phyloP scores from a whole-genome alignment of 768 basidiomycete genomes.

The Boletus vinaceobasis region DNA sequence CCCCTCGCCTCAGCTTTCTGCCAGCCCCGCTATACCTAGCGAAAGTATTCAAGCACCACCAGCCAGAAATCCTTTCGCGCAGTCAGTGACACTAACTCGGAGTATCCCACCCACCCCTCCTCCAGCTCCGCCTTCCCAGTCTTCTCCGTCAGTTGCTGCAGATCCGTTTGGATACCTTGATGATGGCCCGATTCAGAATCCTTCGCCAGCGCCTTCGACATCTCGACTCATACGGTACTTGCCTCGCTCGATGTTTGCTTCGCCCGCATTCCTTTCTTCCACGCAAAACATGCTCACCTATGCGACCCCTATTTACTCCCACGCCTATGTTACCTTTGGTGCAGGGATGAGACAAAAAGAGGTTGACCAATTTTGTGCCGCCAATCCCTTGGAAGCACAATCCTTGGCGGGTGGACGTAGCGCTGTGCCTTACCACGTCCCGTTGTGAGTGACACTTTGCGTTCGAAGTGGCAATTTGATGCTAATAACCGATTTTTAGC shows the following conservation, averaged over 20 bases:
- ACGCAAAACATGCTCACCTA: constrained; percentile 43
- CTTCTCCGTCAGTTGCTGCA: constrained; percentile 24
- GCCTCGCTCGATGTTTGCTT: constrained; percentile 35
- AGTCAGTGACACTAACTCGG: not conserved
- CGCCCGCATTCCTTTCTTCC: constrained; percentile 32
- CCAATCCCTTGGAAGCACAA: constrained; percentile 58
- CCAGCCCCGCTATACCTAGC: not conserved
- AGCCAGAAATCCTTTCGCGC: not conserved
- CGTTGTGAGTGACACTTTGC: constrained; percentile 52
- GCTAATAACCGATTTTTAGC: constrained; percentile 35
- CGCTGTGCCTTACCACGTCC: constrained; percentile 74
- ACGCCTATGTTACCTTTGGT: constrained; percentile 83
- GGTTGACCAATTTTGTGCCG: constrained; percentile 72
- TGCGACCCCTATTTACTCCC: constrained; percentile 58
- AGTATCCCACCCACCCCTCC: not conserved
- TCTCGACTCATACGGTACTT: constrained; percentile 21
- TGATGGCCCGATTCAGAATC: constrained; percentile 29
- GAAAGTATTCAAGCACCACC: not conserved
- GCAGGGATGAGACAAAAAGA: constrained; percentile 84
- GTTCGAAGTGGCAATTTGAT: not conserved
- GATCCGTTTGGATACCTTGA: constrained; percentile 66
- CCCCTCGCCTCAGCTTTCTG: not conserved
- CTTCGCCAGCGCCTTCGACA: constrained; percentile 20
- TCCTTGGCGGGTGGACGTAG: constrained; percentile 49
- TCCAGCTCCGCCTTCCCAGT: constrained; percentile 1